phyloP scores from a whole-genome alignment of 176 grass and related monocot species.

The Saccharum officinarum region DNA sequence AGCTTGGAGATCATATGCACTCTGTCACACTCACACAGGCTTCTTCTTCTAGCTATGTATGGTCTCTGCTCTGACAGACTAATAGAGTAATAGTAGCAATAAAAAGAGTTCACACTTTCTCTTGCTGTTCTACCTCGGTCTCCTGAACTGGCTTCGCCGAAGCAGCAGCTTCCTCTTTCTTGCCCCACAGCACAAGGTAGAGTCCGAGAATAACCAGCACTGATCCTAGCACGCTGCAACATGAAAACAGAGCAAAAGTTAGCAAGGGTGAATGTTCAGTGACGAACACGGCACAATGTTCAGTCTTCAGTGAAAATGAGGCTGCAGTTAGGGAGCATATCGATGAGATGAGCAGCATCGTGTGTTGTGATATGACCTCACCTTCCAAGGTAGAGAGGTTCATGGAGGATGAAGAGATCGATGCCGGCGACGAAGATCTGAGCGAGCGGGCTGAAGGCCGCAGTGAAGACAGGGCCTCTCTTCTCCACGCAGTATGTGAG shows the following conservation, averaged over 20 bases:
- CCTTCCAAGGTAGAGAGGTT: slow-evolving; percentile 80
- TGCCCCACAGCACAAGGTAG: slow-evolving; percentile 90
- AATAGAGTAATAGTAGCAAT: too few relatives aligned
- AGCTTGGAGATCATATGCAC: neutral
- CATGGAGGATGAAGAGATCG: slow-evolving; percentile 71
- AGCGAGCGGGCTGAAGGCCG: slow-evolving; percentile 81
- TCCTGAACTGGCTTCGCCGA: slow-evolving; percentile 21
- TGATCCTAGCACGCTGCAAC: slow-evolving; percentile 72
- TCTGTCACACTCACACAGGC: neutral
- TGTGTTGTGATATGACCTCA: neutral
- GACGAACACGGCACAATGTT: too few relatives aligned
- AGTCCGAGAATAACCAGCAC: slow-evolving; percentile 66
- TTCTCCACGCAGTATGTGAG: slow-evolving; percentile 93
- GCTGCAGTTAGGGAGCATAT: too few relatives aligned
- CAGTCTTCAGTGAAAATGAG: too few relatives aligned
- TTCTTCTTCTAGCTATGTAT: neutral
- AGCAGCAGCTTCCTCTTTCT: slow-evolving; percentile 53
- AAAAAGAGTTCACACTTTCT: too few relatives aligned
- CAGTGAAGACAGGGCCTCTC: slow-evolving; percentile 83
- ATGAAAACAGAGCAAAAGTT: slow-evolving; percentile 11
- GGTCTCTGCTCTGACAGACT: neutral
- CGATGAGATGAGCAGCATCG: neutral
- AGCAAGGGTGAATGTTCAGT: neutral
- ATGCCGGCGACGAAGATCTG: slow-evolving; percentile 84
- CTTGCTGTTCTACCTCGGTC: slow-evolving; percentile 16